Base-by-base conservation (phyloP, 1,284 basidiomycete genomes). In the Ganoderma lucidum region DNA sequence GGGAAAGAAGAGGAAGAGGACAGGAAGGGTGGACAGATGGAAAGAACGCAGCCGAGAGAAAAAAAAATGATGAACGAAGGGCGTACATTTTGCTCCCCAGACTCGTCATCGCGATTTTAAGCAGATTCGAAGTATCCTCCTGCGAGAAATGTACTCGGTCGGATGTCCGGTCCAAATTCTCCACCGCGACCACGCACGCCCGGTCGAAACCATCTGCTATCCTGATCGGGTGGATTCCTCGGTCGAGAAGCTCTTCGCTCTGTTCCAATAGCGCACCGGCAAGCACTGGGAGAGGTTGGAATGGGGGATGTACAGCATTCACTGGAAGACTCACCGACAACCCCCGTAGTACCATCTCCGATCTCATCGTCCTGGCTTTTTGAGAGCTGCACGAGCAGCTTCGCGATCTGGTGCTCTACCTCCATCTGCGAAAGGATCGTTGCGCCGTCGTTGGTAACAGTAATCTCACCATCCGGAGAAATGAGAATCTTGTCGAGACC, bases 301-400 rank as follows among this genome's bases (percentile, higher is more conserved):
- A 63, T 37, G 6, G 60, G 1, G 23, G 17, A 5, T 15, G 59
- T n/a, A 39, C 1, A 17, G 19, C 2, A 56, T 35, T n/a, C 32
- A 61, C 17, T 64, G 23, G 66, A 45, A 32, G 48, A 87, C 95
- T 80, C 80, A 96, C 96, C 96, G 75, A 99, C 97, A 70, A 99
- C 97, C 81, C 97, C 98, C 44, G 97, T 99, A 12, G 97, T 99
- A 68, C 97, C 98, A 83, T 99, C 97, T 62, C 98, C 97, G 80
- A 99, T 98, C 85, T 99, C 97, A 82, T 99, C 97, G 80, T 99
- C 97, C 85, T 99, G 97, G 78, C 94, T 96, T 85, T 97, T 97
- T 62, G 95, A 97, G 59, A 99, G 87, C 80, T 99, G 96, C 12
- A 99, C 97, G 53, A 99, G 89, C 58, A 99, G 89, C 83, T 98